Conservation (phyloP, 164 flowering plant species). For the Kingdonia uniflora region DNA sequence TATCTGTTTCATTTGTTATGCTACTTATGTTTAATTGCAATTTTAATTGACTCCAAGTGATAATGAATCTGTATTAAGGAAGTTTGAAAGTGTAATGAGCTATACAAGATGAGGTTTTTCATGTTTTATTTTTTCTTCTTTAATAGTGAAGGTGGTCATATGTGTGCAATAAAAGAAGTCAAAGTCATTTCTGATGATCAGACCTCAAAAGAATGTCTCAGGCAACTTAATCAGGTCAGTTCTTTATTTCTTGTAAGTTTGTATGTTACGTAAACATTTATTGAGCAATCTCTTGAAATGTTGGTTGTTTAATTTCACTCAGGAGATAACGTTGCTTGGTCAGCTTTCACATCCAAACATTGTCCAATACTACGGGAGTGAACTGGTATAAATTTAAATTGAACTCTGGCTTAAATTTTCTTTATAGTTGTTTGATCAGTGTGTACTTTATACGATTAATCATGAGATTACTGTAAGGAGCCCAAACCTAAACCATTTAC, state of each 20-base stretch:
- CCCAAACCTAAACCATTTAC: not conserved
- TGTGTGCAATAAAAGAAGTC: slow-evolving; percentile 97
- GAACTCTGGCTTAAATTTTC: not conserved
- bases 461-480: not conserved
- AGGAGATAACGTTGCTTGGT: slow-evolving; percentile 85
- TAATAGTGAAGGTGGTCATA: slow-evolving; percentile 72
- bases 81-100: too few species aligned
- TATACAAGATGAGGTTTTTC: too few species aligned
- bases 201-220: slow-evolving; percentile 69
- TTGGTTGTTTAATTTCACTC: slow-evolving; percentile 13
- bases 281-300: too few species aligned
- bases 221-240: slow-evolving; percentile 83
- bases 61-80: too few species aligned
- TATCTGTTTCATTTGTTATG: too few species aligned
- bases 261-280: too few species aligned
- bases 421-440: too few species aligned
- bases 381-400: slow-evolving; percentile 47
- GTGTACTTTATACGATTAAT: not conserved
- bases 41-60: too few species aligned
- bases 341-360: slow-evolving; percentile 81
- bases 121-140: slow-evolving; percentile 5
- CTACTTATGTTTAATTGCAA: too few species aligned
- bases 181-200: slow-evolving; percentile 67
- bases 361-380: slow-evolving; percentile 83
- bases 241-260: not conserved